Conservation (phyloP, 2,329 filamentous ascomycete genomes). For the Orbilia quercus region DNA sequence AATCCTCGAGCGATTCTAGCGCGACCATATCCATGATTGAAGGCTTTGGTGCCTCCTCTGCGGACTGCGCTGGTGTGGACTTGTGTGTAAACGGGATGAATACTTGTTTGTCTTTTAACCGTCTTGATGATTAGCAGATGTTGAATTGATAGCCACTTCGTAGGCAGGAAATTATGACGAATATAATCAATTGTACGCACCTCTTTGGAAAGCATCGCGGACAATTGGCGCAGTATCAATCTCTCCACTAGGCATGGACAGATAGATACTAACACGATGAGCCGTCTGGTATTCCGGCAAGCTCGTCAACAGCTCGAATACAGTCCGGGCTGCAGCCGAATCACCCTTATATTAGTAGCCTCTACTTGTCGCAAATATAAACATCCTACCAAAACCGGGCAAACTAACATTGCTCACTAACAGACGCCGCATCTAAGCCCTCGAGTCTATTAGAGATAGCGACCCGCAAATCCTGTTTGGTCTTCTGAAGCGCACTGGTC, state of each 20-base stretch:
- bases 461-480: constrained; percentile 39
- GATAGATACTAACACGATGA: constrained; percentile 81
- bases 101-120: constrained; percentile 77
- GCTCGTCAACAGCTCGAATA: constrained; percentile 33
- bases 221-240: constrained; percentile 86
- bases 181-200: too few species aligned
- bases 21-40: constrained; percentile 92
- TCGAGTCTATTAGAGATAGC: constrained; percentile 24
- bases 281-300: constrained; percentile 74
- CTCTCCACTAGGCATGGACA: constrained; percentile 91
- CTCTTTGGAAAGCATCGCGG: constrained; percentile 74
- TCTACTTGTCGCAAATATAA: neutral
- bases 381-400: neutral
- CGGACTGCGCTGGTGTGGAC: neutral
- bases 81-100: constrained; percentile 88
- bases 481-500: constrained; percentile 29
- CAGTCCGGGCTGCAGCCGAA: constrained; percentile 14
- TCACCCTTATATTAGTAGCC: neutral
- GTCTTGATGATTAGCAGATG: neutral
- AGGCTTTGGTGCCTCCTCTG: constrained; percentile 33
- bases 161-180: too few species aligned
- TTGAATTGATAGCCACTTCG: neutral
- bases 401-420: constrained; percentile 47
- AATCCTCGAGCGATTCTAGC: constrained; percentile 78
- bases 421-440: constrained; percentile 15